Evolutionary conservation across 257 asterid species (phyloP).

Genomic region (Pogostemon cablin): DNA sequence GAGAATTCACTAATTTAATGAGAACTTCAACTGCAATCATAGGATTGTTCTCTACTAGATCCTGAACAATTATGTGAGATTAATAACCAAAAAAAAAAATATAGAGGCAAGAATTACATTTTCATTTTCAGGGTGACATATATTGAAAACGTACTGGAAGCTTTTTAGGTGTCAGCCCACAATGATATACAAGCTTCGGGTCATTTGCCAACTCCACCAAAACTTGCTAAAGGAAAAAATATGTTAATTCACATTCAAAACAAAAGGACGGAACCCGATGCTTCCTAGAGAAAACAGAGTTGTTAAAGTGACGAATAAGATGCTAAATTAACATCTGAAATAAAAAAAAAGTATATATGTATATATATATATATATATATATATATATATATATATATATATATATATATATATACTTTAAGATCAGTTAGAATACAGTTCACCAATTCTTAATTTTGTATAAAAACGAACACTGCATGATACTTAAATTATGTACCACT

Average conservation of each 20-base stretch:
- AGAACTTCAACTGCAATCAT: conserved; percentile 94
- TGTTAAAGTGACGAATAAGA: conserved; percentile 22
- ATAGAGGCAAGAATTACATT: neutral
- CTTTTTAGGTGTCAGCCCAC: conserved; percentile 93
- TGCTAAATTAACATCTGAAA: conserved; percentile 11
- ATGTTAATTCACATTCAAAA: conserved; percentile 17
- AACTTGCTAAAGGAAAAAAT: conserved; percentile 62
- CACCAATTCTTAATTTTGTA: conserved; percentile 13
- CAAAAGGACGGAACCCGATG: conserved; percentile 10
- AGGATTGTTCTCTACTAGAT: conserved; percentile 97
- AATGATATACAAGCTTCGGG: conserved; percentile 94
- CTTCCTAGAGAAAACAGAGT: conserved; percentile 24
- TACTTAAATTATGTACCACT: conserved; percentile 7
- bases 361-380: neutral
- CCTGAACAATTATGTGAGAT: conserved; percentile 48
- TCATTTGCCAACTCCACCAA: conserved; percentile 79
- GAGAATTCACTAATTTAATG: conserved; percentile 83
- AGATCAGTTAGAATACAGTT: conserved; percentile 3
- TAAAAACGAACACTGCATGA: neutral
- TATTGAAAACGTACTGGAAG: conserved; percentile 71
- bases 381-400: neutral
- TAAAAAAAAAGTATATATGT: neutral
- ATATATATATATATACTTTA: neutral
- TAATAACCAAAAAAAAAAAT: conserved; percentile 14
- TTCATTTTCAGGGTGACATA: conserved; percentile 26